Percentiles rank a stretch among this genome's conserved stretches.
Conservation (phyloP, 1,139 yeast genomes). For the Pneumocystis oryctolagi region DNA sequence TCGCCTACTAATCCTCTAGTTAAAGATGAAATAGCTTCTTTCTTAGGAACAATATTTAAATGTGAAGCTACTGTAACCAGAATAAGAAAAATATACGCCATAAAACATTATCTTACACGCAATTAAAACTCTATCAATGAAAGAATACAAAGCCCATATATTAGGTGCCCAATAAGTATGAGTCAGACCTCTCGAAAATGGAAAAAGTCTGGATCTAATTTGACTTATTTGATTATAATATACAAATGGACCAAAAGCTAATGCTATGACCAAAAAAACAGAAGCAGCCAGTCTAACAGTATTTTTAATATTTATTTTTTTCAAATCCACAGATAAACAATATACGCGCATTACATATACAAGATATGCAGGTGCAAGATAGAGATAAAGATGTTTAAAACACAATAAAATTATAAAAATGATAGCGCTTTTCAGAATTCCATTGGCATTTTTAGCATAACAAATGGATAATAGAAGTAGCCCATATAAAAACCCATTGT, state of each 20-base stretch:
- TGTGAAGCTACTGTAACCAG: conserved; percentile 6
- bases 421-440: conserved; percentile 49
- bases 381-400: conserved; percentile 85
- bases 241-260: conserved; percentile 69
- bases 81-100: not conserved
- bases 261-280: conserved; percentile 33
- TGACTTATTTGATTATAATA: conserved; percentile 51
- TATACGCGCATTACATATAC: conserved; percentile 60
- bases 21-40: conserved; percentile 23
- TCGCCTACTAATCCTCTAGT: conserved; percentile 91
- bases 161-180: conserved; percentile 99
- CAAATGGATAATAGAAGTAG: conserved; percentile 58
- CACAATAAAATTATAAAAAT: conserved; percentile 68
- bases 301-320: conserved; percentile 42
- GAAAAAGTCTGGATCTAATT: conserved; percentile 58
- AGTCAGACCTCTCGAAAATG: conserved; percentile 86
- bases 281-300: conserved; percentile 47
- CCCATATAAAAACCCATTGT: conserved; percentile 87
- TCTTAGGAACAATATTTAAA: conserved; percentile 3
- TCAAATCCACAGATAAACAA: conserved; percentile 28
- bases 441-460: conserved; percentile 42
- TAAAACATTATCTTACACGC: conserved; percentile 21
- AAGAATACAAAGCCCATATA: conserved; percentile 87
- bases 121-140: conserved; percentile 60
- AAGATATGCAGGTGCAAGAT: conserved; percentile 89